phyloP scores from a whole-genome alignment of 371 early-diverging fungal species.

The Rhizopus stolonifer region DNA sequence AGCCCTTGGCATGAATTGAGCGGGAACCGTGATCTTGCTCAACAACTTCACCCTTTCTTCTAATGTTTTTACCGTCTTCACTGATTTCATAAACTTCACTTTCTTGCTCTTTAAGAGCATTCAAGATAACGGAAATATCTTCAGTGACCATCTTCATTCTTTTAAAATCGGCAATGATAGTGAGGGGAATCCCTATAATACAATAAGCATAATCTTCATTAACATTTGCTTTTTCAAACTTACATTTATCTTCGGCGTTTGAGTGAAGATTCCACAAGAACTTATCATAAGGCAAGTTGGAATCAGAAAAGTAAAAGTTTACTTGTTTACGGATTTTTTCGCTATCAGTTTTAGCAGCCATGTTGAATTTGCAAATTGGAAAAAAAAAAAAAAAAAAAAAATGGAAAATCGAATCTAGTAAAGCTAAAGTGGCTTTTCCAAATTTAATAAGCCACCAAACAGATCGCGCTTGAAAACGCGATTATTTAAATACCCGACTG shows the following conservation, averaged over 20 bases:
- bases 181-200: constrained; percentile 51
- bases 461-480: too few species aligned
- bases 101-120: constrained; percentile 54
- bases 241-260: constrained; percentile 60
- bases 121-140: constrained; percentile 51
- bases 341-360: constrained; percentile 23
- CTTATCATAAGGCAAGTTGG: constrained; percentile 73
- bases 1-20: constrained; percentile 68
- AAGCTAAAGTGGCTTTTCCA: too few species aligned
- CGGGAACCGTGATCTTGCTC: constrained; percentile 46
- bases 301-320: constrained; percentile 80
- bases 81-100: constrained; percentile 60
- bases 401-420: background rate
- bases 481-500: too few species aligned
- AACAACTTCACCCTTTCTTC: constrained; percentile 55
- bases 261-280: constrained; percentile 59
- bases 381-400: constrained; percentile 1
- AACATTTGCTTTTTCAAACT: constrained; percentile 7
- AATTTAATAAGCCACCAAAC: background rate
- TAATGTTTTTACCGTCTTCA: constrained; percentile 56
- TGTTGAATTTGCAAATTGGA: background rate
- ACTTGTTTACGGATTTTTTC: constrained; percentile 70
- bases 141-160: constrained; percentile 61
- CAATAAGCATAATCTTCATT: background rate
- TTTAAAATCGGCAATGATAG: constrained; percentile 65